phyloP scores from a whole-genome alignment of 768 basidiomycete species.

The Termitomyces heimii region DNA sequence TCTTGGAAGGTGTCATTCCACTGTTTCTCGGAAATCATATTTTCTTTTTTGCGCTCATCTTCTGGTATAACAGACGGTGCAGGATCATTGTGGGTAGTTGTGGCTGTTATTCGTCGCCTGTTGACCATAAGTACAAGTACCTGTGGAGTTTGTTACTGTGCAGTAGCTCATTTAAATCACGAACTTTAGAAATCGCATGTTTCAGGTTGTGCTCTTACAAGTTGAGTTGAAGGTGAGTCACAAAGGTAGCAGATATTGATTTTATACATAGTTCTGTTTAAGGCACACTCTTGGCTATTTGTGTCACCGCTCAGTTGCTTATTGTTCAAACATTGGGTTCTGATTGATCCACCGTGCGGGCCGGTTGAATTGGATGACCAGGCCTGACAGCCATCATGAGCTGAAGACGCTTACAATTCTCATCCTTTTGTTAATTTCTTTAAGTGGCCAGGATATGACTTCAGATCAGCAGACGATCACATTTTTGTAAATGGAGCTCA shows the following conservation, averaged over 20 bases:
- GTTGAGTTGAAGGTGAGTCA: not conserved
- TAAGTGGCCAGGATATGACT: too few species aligned
- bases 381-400: too few species aligned
- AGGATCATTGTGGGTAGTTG: not conserved
- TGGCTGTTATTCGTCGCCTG: not conserved
- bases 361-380: too few species aligned
- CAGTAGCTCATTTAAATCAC: not conserved
- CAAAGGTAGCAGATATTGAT: not conserved
- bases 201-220: not conserved
- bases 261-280: not conserved
- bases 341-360: not conserved
- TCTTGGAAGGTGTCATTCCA: not conserved
- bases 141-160: not conserved
- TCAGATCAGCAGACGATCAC: too few species aligned
- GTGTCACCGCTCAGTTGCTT: not conserved
- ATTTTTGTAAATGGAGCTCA: too few species aligned
- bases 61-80: not conserved
- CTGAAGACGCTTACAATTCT: too few species aligned
- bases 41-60: not conserved
- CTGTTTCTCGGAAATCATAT: not conserved
- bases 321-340: not conserved
- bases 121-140: not conserved
- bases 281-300: not conserved
- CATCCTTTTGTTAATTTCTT: too few species aligned
- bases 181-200: not conserved